phyloP scores from a whole-genome alignment of 495 filamentous ascomycete species.

The Cryomyces antarcticus region DNA sequence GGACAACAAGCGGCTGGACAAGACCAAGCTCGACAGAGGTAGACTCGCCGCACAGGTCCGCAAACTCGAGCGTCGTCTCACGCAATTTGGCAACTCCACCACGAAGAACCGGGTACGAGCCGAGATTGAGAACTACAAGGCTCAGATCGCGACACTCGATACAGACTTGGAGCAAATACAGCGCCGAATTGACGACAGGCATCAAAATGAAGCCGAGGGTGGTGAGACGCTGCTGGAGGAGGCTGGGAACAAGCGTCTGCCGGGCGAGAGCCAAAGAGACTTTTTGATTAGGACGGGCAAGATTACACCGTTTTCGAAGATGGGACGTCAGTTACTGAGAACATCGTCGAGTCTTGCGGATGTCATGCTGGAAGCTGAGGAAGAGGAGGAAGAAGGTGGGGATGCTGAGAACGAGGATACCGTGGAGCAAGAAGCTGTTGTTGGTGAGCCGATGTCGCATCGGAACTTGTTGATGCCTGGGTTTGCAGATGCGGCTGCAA shows the following conservation, averaged over 20 bases:
- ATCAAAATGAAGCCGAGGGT: slow-evolving; percentile 26
- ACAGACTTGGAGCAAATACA: slow-evolving; percentile 61
- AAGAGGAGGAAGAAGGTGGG: slow-evolving; percentile 34
- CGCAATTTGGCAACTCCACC: slow-evolving; percentile 26
- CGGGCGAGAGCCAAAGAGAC: slow-evolving; percentile 65
- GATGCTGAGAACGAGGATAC: slow-evolving; percentile 35
- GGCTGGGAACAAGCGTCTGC: slow-evolving; percentile 33
- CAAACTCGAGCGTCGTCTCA: slow-evolving; percentile 28
- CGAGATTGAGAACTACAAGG: slow-evolving; percentile 42
- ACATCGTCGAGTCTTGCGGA: slow-evolving; percentile 27
- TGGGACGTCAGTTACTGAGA: slow-evolving; percentile 17
- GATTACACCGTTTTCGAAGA: slow-evolving; percentile 81
- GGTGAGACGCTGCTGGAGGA: slow-evolving; percentile 15
- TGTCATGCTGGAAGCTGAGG: slow-evolving; percentile 59
- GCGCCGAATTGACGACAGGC: slow-evolving; percentile 53
- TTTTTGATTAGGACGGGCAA: slow-evolving; percentile 91
- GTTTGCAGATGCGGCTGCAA: slow-evolving; percentile 35
- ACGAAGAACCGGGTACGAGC: slow-evolving; percentile 30
- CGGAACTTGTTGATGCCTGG: slow-evolving; percentile 64
- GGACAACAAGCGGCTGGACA: slow-evolving; percentile 71
- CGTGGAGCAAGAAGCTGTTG: slow-evolving; percentile 1
- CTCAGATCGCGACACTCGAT: slow-evolving; percentile 35
- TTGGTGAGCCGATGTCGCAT: slow-evolving; percentile 38
- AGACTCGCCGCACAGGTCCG: slow-evolving; percentile 28
- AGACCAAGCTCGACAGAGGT: slow-evolving; percentile 38